phyloP scores from a whole-genome alignment of 2,329 filamentous ascomycete species.

The Neofusicoccum laricinum region DNA sequence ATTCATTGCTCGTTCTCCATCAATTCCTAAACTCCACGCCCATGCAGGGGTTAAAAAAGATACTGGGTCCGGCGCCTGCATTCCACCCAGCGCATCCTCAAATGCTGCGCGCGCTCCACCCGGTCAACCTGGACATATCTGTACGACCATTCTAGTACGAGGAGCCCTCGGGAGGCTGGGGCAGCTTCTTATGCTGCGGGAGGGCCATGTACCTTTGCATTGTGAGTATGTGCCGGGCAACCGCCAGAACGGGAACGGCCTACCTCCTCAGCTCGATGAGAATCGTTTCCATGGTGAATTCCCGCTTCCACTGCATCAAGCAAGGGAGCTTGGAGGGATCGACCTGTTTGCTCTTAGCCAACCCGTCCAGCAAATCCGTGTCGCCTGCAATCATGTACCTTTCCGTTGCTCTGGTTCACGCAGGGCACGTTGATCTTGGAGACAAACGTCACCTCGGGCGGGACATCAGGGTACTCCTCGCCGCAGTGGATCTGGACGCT shows the following conservation, averaged over 20 bases:
- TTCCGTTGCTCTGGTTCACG: conserved; percentile 76
- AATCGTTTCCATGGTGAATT: conserved; percentile 93
- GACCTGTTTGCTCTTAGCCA: conserved; percentile 52
- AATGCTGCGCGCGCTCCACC: not conserved
- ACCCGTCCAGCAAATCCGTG: not conserved
- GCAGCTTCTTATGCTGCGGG: conserved; percentile 87
- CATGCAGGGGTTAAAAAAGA: conserved; percentile 11
- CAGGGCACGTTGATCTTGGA: conserved; percentile 96
- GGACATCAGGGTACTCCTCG: conserved; percentile 80
- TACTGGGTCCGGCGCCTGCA: not conserved
- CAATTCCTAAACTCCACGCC: conserved; percentile 14
- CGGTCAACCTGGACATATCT: not conserved
- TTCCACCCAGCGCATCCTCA: not conserved
- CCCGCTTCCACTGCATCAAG: conserved; percentile 83
- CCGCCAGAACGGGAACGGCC: conserved; percentile 21
- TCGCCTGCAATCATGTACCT: conserved; percentile 46
- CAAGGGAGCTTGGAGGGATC: conserved; percentile 81
- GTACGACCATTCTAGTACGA: conserved; percentile 42
- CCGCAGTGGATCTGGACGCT: conserved; percentile 96
- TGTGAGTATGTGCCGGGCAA: conserved; percentile 20
- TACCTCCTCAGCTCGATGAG: conserved; percentile 81
- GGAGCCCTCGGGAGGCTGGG: conserved; percentile 86
- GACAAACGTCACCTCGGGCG: conserved; percentile 87
- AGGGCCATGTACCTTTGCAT: conserved; percentile 83
- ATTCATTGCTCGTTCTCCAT: not conserved